Percentiles rank a stretch among this genome's conserved stretches.
Conservation (phyloP, 768 basidiomycete species). For the Boletus fagicola region DNA sequence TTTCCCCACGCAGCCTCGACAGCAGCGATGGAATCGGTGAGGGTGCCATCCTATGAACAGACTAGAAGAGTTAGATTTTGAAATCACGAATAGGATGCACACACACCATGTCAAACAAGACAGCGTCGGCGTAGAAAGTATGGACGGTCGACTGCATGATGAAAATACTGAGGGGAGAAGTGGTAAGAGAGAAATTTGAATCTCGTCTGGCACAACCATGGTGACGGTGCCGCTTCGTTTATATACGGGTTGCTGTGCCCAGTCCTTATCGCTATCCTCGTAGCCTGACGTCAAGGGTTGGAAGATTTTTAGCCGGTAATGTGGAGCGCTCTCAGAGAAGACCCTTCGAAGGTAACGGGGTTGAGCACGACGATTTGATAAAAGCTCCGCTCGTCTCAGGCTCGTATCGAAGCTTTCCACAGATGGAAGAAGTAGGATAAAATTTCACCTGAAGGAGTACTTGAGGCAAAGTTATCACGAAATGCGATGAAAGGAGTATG, state of each 20-base stretch:
- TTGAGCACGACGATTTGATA: slow-evolving; percentile 3
- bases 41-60: slow-evolving; percentile 56
- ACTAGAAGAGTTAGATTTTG: slow-evolving; percentile 27
- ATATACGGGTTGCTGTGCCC: slow-evolving; percentile 16
- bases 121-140: slow-evolving; percentile 53
- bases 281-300: slow-evolving; percentile 33
- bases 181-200: slow-evolving; percentile 4
- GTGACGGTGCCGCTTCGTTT: slow-evolving; percentile 13
- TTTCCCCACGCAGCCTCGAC: slow-evolving; percentile 77
- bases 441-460: neutral
- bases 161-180: neutral
- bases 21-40: slow-evolving; percentile 71
- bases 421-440: neutral
- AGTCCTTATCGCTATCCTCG: slow-evolving; percentile 4
- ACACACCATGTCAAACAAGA: slow-evolving; percentile 67
- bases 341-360: slow-evolving; percentile 9
- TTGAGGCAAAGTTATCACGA: neutral
- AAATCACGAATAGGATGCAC: neutral
- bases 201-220: slow-evolving; percentile 9
- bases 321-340: neutral
- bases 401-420: neutral
- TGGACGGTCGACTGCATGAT: slow-evolving; percentile 28
- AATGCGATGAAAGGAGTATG: neutral
- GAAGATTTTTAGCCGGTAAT: neutral
- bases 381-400: slow-evolving; percentile 12